Evolutionary conservation across 257 asterid species (phyloP).

Genomic region (Solanum gracilifrons): DNA sequence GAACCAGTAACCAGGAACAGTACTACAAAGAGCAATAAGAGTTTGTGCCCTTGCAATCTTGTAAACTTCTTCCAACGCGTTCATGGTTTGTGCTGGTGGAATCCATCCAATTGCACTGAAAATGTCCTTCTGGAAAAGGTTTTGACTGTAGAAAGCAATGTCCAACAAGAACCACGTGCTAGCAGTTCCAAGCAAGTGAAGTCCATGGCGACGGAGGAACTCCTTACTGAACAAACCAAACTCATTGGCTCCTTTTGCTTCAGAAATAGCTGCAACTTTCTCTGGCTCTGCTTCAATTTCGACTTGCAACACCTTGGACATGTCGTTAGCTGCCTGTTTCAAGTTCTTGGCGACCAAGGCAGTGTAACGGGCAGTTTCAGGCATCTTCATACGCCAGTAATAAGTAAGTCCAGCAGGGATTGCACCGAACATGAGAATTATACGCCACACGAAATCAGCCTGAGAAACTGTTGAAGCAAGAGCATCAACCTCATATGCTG

Average conservation of each 20-base stretch:
- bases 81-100: conserved; percentile 22
- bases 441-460: conserved; percentile 32
- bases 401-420: conserved; percentile 27
- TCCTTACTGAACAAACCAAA: conserved; percentile 17
- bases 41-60: conserved; percentile 30
- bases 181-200: conserved; percentile 28
- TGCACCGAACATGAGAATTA: conserved; percentile 32
- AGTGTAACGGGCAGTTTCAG: conserved; percentile 40
- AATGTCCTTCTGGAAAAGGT: conserved; percentile 37
- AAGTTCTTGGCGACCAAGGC: conserved; percentile 27
- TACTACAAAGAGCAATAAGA: conserved; percentile 30
- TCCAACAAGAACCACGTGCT: conserved; percentile 31
- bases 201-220: conserved; percentile 29
- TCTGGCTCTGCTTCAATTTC: conserved; percentile 26
- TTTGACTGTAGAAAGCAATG: conserved; percentile 32
- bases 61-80: conserved; percentile 25
- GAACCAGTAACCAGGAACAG: conserved; percentile 48
- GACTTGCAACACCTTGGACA: conserved; percentile 24
- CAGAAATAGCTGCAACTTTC: not conserved
- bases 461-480: conserved; percentile 16
- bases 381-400: conserved; percentile 50
- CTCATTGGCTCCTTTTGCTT: not conserved
- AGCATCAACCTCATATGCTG: not conserved
- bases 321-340: conserved; percentile 27
- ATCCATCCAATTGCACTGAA: conserved; percentile 29